Conservation (phyloP, 1,284 basidiomycete genomes). For the Cryptococcus sp. region DNA sequence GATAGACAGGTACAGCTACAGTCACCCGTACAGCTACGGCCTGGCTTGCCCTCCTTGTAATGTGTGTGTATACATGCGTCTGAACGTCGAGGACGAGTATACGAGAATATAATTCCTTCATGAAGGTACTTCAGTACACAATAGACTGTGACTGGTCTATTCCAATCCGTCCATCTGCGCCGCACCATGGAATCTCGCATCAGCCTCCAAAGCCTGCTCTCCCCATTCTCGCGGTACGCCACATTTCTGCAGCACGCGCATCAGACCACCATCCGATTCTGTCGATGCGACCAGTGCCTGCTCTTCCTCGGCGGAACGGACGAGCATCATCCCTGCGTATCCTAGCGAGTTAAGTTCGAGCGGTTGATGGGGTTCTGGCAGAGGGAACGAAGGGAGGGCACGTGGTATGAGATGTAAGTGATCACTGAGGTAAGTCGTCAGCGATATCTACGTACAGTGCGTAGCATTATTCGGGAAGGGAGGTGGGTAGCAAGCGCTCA, state of each 20-base stretch:
- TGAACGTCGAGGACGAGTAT: too few species aligned
- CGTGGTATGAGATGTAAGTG: conserved; percentile 83
- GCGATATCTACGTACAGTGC: neutral
- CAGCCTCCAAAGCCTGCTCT: conserved; percentile 40
- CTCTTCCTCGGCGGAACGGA: conserved; percentile 73
- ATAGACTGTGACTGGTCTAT: too few species aligned
- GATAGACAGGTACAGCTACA: too few species aligned
- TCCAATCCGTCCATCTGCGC: conserved; percentile 3
- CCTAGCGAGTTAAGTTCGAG: conserved; percentile 79
- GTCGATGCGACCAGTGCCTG: conserved; percentile 61
- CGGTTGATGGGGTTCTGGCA: conserved; percentile 25
- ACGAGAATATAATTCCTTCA: too few species aligned
- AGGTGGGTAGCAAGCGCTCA: conserved; percentile 24
- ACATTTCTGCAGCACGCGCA: conserved; percentile 40
- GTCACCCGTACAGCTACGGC: too few species aligned
- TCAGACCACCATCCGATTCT: conserved; percentile 32
- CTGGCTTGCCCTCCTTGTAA: too few species aligned
- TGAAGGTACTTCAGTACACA: too few species aligned
- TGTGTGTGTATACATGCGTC: too few species aligned
- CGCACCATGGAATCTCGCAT: conserved; percentile 27
- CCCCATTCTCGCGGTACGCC: conserved; percentile 46
- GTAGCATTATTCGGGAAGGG: neutral
- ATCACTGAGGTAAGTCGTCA: conserved; percentile 51
- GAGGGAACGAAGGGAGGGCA: conserved; percentile 46
- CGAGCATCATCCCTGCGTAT: conserved; percentile 82